Conservation (phyloP, 139 green algal genomes). For the Yamagishiella unicocca region DNA sequence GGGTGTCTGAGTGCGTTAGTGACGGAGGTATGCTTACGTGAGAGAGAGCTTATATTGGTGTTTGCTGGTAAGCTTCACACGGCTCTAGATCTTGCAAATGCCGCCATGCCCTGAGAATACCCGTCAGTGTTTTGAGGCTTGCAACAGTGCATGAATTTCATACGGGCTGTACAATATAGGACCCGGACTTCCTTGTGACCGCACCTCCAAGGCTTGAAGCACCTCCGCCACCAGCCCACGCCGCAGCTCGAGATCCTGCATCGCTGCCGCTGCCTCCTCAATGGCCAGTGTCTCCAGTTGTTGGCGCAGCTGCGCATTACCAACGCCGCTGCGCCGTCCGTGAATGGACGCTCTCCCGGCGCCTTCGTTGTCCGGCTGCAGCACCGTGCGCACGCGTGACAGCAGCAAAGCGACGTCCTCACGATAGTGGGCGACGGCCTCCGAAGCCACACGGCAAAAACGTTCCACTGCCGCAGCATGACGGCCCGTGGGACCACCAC, state of each 20-base stretch:
- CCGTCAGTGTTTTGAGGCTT: no score
- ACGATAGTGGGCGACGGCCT: not conserved
- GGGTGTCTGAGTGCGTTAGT: no score
- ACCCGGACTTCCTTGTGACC: no score
- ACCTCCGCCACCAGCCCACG: not conserved
- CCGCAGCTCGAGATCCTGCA: slow-evolving; percentile 4
- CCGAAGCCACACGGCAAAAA: not conserved
- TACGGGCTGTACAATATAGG: no score
- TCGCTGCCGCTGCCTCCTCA: not conserved
- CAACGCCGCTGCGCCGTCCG: not conserved
- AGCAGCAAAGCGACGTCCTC: slow-evolving; percentile 19
- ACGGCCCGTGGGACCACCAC: no score
- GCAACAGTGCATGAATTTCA: no score
- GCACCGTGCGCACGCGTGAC: not conserved
- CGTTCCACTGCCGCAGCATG: not conserved
- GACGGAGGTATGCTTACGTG: no score
- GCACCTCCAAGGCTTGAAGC: slow-evolving; percentile 6
- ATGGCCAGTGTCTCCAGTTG: not conserved
- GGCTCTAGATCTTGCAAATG: no score
- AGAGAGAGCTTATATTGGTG: no score
- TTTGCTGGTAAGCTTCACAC: no score
- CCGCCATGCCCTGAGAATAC: no score
- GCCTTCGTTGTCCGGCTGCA: not conserved
- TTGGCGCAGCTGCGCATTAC: not conserved
- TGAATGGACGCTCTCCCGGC: not conserved